Base-by-base conservation (phyloP, 371 early-diverging fungal species). In the Caulochytrium protostelioides region DNA sequence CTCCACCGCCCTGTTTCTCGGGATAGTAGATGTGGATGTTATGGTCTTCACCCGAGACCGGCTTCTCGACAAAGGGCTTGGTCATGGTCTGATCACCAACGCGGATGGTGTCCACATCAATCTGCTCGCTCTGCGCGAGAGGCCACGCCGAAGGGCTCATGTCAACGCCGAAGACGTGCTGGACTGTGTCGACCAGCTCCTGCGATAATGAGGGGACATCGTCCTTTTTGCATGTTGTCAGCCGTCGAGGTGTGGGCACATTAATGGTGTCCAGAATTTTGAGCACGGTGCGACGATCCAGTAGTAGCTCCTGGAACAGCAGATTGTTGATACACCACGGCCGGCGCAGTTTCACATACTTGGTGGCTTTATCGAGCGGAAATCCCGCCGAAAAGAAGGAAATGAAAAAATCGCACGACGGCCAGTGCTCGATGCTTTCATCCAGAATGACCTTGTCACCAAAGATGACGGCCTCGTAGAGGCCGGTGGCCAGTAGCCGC, bases 1-100 rank as follows among this genome's bases (percentile, higher is more conserved):
- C 82, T 18, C 95, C 87, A 31, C 92, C 91, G 15, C 90, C 94
- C 27, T 65, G 55, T n/a, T 65, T 57, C 6, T 63, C 49, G 13
- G 73, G 62, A 54, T 84, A 95, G 59, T 95, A 95, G 30, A 98
- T 86, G 53, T 80, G 72, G 36, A 98, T 83, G 50, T 94, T 91
- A 55, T 97, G 98, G 49, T 95, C 74, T 51, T 98, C 98, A 21
- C 89, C 87, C 21, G 79, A 72, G 1, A 80, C 81, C 1, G 98
- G 98, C 48, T 98, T 98, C 45, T 98, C 98, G 14, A 95, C 91
- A 57, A 92, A 95, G 4, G 98, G 91, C 50, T 94, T 95, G 29
- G 47, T 49, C 18, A 97, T 50, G 14, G 49, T 55, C 37, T 62
- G 41, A 3, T 68, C 70, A 15, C 76, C 78, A 1, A 82, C 62